phyloP scores from a whole-genome alignment of 106 monocot species.

The Iris macrosiphon region DNA sequence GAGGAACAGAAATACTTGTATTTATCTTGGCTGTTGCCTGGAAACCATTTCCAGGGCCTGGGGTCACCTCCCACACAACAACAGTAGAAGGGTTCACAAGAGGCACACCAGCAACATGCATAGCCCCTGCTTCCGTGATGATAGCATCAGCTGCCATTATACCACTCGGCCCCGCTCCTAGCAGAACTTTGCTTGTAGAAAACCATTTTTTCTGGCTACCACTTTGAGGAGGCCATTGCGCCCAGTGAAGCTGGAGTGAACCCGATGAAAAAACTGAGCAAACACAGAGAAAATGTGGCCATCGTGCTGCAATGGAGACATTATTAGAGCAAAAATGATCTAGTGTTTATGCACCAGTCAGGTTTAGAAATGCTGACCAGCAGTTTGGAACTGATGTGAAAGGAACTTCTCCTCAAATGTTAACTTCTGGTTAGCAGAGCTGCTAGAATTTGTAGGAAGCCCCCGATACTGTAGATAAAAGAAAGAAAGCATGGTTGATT shows the following conservation, averaged over 20 bases:
- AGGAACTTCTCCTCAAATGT: constrained; percentile 85
- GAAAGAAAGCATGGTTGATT: not conserved
- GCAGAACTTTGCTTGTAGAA: constrained; percentile 92
- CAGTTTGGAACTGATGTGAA: constrained; percentile 57
- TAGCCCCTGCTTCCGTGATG: constrained; percentile 80
- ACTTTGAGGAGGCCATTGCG: constrained; percentile 79
- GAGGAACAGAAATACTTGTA: constrained; percentile 35
- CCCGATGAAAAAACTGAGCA: constrained; percentile 99
- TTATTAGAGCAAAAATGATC: not conserved
- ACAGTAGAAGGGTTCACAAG: constrained; percentile 98
- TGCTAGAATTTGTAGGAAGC: constrained; percentile 73
- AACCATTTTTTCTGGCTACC: constrained; percentile 63
- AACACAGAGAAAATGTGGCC: constrained; percentile 94
- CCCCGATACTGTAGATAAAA: constrained; percentile 53
- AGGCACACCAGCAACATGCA: constrained; percentile 98
- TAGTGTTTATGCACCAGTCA: not conserved
- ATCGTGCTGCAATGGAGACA: constrained; percentile 58
- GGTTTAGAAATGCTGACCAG: constrained; percentile 32
- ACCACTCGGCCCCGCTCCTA: constrained; percentile 97
- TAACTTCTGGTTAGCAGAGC: constrained; percentile 40
- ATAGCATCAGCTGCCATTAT: constrained; percentile 99
- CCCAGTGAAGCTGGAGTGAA: constrained; percentile 97
- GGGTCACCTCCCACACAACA: constrained; percentile 99
- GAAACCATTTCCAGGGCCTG: constrained; percentile 89
- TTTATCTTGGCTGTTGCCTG: constrained; percentile 63